Percentiles rank a stretch among this genome's conserved stretches.
Conservation (phyloP, 139 green algal genomes). For the Haematococcus lacustris region DNA sequence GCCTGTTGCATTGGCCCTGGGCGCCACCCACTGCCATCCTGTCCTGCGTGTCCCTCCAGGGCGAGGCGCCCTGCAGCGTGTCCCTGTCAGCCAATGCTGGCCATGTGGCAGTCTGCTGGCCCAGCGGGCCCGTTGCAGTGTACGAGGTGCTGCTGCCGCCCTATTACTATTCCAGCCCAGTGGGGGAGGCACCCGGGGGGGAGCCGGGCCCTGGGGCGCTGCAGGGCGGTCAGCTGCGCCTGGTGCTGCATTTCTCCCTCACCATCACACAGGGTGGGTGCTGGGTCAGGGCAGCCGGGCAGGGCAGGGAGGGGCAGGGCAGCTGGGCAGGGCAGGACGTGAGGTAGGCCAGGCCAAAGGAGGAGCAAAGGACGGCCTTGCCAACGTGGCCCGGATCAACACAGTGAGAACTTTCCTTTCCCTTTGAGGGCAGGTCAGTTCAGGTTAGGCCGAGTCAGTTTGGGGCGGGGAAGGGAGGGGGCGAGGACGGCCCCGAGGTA, state of each 20-base stretch:
- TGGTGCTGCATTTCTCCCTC: conserved; percentile 13
- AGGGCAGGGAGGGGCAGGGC: neutral
- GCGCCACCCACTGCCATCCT: too few species aligned
- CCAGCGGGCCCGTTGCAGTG: conserved; percentile 14
- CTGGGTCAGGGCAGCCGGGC: neutral
- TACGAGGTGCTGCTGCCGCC: conserved; percentile 21
- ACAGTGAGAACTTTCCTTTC: neutral
- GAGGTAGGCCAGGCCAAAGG: too few species aligned
- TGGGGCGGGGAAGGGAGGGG: too few species aligned
- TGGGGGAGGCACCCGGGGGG: neutral
- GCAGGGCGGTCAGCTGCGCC: conserved; percentile 1
- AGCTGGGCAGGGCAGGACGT: too few species aligned
- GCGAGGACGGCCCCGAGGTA: too few species aligned
- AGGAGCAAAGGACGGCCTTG: neutral
- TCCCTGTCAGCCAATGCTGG: conserved; percentile 13
- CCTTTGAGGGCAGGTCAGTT: neutral
- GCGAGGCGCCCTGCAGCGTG: conserved; percentile 2
- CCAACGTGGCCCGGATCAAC: neutral
- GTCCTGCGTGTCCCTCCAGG: neutral
- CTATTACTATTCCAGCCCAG: conserved; percentile 3
- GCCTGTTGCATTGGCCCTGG: too few species aligned
- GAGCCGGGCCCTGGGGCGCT: conserved; percentile 1
- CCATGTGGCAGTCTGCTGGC: conserved; percentile 31
- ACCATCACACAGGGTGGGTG: neutral
- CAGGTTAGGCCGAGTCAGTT: too few species aligned